These are phyloP conservation scores for Pyronema omphalodes DNA, from an alignment of 495 filamentous ascomycete species.

Conservation along the genomic window DNA sequence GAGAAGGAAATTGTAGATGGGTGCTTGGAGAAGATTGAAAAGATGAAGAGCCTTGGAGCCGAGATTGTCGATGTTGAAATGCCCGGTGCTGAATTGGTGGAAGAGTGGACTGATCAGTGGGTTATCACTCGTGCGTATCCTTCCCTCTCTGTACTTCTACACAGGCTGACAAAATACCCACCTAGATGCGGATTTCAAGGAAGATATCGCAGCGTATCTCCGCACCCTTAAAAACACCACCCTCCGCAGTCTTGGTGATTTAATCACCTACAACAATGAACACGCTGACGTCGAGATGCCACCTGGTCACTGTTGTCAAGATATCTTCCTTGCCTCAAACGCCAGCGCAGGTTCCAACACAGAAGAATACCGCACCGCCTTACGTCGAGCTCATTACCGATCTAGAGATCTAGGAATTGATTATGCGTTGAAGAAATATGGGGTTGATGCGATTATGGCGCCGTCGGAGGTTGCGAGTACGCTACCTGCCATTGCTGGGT, in stretches of 20 bases:
- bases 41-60: slow-evolving; percentile 12
- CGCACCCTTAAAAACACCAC: slow-evolving; percentile 5
- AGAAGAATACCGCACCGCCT: slow-evolving; percentile 10
- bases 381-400: slow-evolving; percentile 5
- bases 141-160: no score
- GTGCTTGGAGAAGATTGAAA: slow-evolving; percentile 16
- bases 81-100: not conserved
- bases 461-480: slow-evolving; percentile 2
- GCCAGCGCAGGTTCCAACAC: not conserved
- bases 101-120: not conserved
- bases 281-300: slow-evolving; percentile 17
- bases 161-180: not conserved
- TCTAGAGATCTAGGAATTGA: slow-evolving; percentile 20
- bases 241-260: slow-evolving; percentile 11
- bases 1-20: slow-evolving; percentile 5
- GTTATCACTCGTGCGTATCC: not conserved
- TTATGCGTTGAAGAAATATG: slow-evolving; percentile 9
- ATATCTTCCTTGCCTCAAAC: slow-evolving; percentile 17
- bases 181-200: slow-evolving; percentile 11
- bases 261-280: slow-evolving; percentile 10
- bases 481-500: slow-evolving; percentile 6
- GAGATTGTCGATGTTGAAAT: slow-evolving; percentile 4
- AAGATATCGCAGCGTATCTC: slow-evolving; percentile 5
- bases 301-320: slow-evolving; percentile 16
- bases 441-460: slow-evolving; percentile 8